A percentile compares a stretch with the other conserved stretches of the same genome.
Evolutionary conservation across 78 protist species (phyloP).

Genomic region (Chrysochromulina tobinii): DNA sequence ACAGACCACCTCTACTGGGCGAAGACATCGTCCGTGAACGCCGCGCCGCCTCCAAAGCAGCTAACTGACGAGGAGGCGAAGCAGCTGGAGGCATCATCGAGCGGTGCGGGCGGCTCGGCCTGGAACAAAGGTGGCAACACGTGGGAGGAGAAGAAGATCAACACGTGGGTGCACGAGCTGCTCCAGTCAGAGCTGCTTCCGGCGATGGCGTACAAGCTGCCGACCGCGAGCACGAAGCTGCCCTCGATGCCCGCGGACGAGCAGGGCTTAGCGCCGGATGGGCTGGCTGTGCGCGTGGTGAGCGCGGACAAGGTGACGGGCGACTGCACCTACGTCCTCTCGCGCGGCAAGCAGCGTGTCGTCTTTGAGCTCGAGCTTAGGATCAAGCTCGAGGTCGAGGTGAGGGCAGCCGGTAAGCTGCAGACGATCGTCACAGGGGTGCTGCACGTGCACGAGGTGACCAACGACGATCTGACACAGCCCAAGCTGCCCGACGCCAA

Average conservation of each 20-base stretch:
- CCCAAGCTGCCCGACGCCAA: background rate
- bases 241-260: background rate
- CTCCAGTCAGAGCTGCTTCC: background rate
- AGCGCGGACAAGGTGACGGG: background rate
- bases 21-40: background rate
- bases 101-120: background rate
- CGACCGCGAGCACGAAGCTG: background rate
- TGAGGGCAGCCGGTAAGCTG: background rate
- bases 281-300: no score
- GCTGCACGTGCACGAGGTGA: background rate
- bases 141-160: background rate
- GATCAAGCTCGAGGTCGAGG: background rate
- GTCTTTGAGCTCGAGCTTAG: background rate
- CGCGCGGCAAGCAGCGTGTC: background rate
- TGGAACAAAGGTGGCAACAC: background rate
- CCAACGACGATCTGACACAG: background rate
- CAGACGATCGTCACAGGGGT: background rate
- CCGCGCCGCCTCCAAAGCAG: background rate
- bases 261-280: background rate
- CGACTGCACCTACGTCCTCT: background rate
- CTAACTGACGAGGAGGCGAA: background rate
- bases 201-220: background rate
- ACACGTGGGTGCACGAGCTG: constrained; percentile 3
- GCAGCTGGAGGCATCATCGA: background rate
- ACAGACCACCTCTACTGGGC: constrained; percentile 7